These are phyloP conservation scores for Beta vulgaris DNA, from an alignment of 148 eudicot genomes.

Conservation along the genomic window DNA sequence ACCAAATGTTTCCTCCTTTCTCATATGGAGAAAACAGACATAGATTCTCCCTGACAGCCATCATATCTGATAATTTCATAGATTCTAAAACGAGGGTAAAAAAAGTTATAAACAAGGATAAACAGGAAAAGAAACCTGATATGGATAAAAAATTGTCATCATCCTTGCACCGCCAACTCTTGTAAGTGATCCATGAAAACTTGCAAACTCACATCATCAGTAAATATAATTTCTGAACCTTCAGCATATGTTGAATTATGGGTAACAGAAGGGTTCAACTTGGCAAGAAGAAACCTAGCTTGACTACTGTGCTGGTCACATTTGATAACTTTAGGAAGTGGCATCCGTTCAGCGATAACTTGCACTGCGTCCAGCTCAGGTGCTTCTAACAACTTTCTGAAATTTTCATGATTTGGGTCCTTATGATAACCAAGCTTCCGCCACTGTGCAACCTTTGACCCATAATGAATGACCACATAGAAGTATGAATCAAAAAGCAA, in stretches of 20 bases:
- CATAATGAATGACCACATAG: constrained; percentile 81
- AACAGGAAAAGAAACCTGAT: constrained; percentile 17
- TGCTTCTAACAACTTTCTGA: constrained; percentile 77
- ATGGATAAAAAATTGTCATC: constrained; percentile 25
- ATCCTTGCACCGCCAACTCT: constrained; percentile 81
- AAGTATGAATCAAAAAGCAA: constrained; percentile 90
- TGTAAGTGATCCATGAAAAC: constrained; percentile 89
- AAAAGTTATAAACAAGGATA: neutral
- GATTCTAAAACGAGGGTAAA: neutral
- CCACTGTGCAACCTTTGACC: constrained; percentile 90
- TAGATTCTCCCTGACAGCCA: neutral
- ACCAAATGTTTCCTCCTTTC: neutral
- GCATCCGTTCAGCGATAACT: constrained; percentile 68
- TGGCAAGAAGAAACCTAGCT: constrained; percentile 95
- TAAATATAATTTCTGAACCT: constrained; percentile 72
- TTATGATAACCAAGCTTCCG: constrained; percentile 76
- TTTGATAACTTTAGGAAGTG: constrained; percentile 73
- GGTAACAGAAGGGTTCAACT: constrained; percentile 89
- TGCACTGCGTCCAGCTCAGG: constrained; percentile 81
- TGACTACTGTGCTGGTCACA: constrained; percentile 97
- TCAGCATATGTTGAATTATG: constrained; percentile 63
- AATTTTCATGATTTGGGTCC: constrained; percentile 78
- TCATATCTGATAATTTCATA: constrained; percentile 1
- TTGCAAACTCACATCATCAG: constrained; percentile 93
- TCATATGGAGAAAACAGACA: neutral